Evolutionary conservation across 495 filamentous ascomycete genomes (phyloP), one percentile per base, ranked within the genome.

Genomic region (Amniculicola lignicola): DNA sequence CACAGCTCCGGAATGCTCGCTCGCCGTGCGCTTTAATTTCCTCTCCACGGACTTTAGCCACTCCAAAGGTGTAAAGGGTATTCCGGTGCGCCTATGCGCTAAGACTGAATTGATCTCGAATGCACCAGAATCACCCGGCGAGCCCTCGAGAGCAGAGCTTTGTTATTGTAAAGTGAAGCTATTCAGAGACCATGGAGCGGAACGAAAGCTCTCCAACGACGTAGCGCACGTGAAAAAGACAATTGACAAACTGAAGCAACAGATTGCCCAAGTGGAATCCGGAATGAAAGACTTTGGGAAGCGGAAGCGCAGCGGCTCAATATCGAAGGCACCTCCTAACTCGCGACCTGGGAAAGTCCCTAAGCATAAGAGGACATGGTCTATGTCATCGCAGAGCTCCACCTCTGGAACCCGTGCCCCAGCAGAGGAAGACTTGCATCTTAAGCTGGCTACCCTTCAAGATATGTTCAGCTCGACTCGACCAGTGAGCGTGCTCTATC

Each of bases 11-110:
- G 86, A 95, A 46, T 93, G 88, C 70, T 84, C 78, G 22, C 80
- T 98, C 28, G 82, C 89, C 12, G 87, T 97, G 14, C 88, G 90
- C 39, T 98, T 96, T 78, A 96, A 98, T 69, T 98, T 98, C 65
- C 78, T 97, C 0, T 98, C 93, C 0, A 98, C 92, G 11, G 93
- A 98, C 66, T 98, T 97, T 67, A 97, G 90, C 67, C 90, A 95
- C 63, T 96, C 93, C 5, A 97, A 98, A 61, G 93, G 93, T 24
- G 92, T 98, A 24, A 97, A 96, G 68, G 93, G 93, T 15, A 94
- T 95, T 50, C 89, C 92, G 0, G 90, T 98, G 11, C 73, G 93
- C 36, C 77, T 98, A 3, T 97, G 92, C 67, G 82, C 90, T 3
- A 96, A 96, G 69, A 96, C 92, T 0, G 85, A 90, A 42, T 67